Conservation (phyloP, 306 rosid genomes). For the Cotoneaster glaucophyllus region DNA sequence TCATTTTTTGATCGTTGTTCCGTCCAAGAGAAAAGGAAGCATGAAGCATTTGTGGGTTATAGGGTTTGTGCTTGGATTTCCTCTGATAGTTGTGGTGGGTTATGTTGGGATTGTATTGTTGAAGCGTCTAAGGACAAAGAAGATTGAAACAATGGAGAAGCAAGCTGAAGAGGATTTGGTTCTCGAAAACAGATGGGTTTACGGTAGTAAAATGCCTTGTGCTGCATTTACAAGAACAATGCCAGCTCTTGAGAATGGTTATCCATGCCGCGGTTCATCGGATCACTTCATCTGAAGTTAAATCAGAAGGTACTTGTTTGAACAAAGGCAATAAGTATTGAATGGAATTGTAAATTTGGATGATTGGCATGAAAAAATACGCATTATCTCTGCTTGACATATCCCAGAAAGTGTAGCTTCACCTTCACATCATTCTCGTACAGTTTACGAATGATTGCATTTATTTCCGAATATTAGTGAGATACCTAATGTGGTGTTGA, state of each 20-base stretch:
- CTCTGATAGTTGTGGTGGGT: constrained; percentile 24
- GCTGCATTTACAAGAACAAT: constrained; percentile 71
- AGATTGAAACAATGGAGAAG: constrained; percentile 60
- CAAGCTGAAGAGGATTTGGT: constrained; percentile 62
- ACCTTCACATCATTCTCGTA: background rate
- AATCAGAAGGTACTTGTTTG: background rate
- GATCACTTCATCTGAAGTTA: background rate
- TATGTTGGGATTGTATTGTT: constrained; percentile 39
- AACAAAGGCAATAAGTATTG: constrained; percentile 2
- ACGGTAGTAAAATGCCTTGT: constrained; percentile 65
- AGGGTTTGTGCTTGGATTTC: constrained; percentile 47
- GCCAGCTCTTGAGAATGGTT: constrained; percentile 53
- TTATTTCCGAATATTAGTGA: background rate
- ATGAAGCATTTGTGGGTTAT: constrained; percentile 47
- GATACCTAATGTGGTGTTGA: background rate
- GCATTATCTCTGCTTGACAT: background rate
- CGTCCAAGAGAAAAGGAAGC: constrained; percentile 26
- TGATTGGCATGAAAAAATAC: background rate
- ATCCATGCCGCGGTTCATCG: background rate
- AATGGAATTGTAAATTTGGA: background rate
- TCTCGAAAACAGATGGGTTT: constrained; percentile 68
- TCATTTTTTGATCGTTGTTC: constrained; percentile 56
- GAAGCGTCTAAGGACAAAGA: constrained; percentile 45
- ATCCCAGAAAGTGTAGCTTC: background rate
- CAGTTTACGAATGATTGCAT: background rate